A percentile compares a stretch with the other conserved stretches of the same genome.
These are phyloP conservation scores for Cicer bijugum DNA, from an alignment of 306 rosid genomes.

Conservation along the genomic window DNA sequence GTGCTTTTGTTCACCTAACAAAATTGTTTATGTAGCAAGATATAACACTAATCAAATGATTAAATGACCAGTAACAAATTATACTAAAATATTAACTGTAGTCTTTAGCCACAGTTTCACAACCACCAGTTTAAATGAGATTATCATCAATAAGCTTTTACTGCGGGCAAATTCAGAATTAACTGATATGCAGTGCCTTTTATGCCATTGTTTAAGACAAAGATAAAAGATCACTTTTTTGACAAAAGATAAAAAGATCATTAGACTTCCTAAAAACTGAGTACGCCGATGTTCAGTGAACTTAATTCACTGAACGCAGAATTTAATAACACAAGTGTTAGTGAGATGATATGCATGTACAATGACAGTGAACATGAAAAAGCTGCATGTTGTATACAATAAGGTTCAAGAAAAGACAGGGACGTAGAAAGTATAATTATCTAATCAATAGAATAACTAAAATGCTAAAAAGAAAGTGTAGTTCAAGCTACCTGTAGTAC, in stretches of 20 bases:
- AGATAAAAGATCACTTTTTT: too few relatives aligned
- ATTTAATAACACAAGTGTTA: slow-evolving; percentile 1
- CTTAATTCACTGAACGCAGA: slow-evolving; percentile 23
- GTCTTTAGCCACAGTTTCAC: slow-evolving; percentile 14
- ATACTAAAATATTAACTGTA: slow-evolving; percentile 1
- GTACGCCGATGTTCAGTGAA: slow-evolving; percentile 18
- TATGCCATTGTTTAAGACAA: background rate
- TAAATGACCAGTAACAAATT: background rate
- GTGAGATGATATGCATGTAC: slow-evolving; percentile 21
- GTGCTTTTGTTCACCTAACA: slow-evolving; percentile 9
- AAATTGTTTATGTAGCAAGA: background rate
- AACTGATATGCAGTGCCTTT: slow-evolving; percentile 36
- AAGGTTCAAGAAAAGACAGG: slow-evolving; percentile 27
- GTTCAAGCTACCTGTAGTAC: slow-evolving; percentile 62
- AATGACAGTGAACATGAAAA: background rate
- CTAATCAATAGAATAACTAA: slow-evolving; percentile 31
- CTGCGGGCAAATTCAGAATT: background rate
- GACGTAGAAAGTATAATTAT: slow-evolving; percentile 22
- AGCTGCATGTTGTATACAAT: background rate
- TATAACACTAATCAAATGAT: slow-evolving; percentile 1
- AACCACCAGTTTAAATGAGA: slow-evolving; percentile 16
- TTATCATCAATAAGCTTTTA: slow-evolving; percentile 4
- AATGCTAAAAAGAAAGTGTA: slow-evolving; percentile 32
- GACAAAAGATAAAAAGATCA: background rate
- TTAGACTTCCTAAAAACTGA: slow-evolving; percentile 20